Conservation (phyloP, 2,329 filamentous ascomycete genomes). For the Colletotrichum melonis region DNA sequence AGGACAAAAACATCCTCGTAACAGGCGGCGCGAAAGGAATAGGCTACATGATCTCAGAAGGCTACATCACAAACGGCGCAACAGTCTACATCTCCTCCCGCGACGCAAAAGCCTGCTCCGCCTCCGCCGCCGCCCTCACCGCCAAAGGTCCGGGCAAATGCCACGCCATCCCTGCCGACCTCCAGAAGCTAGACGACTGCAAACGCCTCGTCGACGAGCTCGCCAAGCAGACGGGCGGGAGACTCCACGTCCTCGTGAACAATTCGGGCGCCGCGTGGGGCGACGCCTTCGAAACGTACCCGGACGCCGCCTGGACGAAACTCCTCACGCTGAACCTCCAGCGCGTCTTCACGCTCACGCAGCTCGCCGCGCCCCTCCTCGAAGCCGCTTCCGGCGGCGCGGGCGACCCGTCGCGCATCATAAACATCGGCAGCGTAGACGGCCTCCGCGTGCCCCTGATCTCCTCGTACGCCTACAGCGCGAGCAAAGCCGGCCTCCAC, state of each 20-base stretch:
- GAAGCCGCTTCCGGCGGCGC: constrained; percentile 44
- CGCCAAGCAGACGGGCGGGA: constrained; percentile 54
- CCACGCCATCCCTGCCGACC: constrained; percentile 70
- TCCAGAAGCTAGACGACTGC: constrained; percentile 69
- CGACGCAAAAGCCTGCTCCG: constrained; percentile 67
- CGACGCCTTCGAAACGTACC: constrained; percentile 68
- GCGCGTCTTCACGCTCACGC: constrained; percentile 75
- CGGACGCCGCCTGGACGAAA: constrained; percentile 67
- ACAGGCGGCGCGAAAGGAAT: constrained; percentile 72
- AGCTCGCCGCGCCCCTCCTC: constrained; percentile 69
- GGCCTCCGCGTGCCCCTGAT: constrained; percentile 69
- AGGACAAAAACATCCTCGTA: constrained; percentile 69
- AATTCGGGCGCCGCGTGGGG: constrained; percentile 76
- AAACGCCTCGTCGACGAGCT: constrained; percentile 64
- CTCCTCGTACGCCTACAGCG: constrained; percentile 70
- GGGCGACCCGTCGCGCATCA: constrained; percentile 64
- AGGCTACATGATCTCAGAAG: constrained; percentile 75
- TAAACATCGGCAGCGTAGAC: constrained; percentile 75
- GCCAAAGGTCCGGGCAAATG: constrained; percentile 62
- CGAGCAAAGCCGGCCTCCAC: constrained; percentile 73
- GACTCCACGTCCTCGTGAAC: constrained; percentile 73
- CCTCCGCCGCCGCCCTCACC: constrained; percentile 67
- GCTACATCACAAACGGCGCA: constrained; percentile 72
- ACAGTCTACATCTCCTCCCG: constrained; percentile 75
- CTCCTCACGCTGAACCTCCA: constrained; percentile 75